phyloP scores from a whole-genome alignment of 2,329 filamentous ascomycete genomes.

The Didymella keratinophila region DNA sequence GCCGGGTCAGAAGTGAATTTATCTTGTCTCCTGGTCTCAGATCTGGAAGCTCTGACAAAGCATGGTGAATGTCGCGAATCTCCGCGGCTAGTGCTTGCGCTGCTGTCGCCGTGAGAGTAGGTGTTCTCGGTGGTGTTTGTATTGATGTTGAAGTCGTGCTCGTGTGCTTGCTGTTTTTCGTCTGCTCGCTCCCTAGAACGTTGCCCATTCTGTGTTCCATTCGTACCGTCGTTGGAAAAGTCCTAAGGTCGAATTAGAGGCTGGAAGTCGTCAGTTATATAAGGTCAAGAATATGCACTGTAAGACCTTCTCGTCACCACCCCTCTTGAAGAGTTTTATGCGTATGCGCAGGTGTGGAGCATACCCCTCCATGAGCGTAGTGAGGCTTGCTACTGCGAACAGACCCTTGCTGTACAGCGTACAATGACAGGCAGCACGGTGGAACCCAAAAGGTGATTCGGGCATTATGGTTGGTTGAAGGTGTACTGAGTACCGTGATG shows the following conservation, averaged over 20 bases:
- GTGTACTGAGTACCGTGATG: slow-evolving; percentile 15
- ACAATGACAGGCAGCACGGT: neutral
- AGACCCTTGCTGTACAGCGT: neutral
- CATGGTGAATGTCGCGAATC: slow-evolving; percentile 30
- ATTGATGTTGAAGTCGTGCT: slow-evolving; percentile 6
- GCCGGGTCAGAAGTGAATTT: slow-evolving; percentile 48
- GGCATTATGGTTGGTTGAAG: slow-evolving; percentile 5
- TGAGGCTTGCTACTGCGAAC: slow-evolving; percentile 5
- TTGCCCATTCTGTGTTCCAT: slow-evolving; percentile 9
- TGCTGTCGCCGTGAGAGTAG: slow-evolving; percentile 24
- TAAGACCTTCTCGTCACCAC: neutral
- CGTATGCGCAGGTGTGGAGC: slow-evolving; percentile 2
- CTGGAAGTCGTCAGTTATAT: too few species aligned
- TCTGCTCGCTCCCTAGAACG: neutral
- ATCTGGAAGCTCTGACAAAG: slow-evolving; percentile 24
- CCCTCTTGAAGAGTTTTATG: slow-evolving; percentile 11
- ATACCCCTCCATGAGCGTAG: neutral
- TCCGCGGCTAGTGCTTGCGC: slow-evolving; percentile 34
- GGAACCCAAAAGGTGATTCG: neutral
- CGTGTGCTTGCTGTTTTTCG: neutral
- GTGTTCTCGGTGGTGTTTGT: slow-evolving; percentile 36
- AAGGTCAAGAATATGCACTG: too few species aligned
- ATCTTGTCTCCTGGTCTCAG: slow-evolving; percentile 45
- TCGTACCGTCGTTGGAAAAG: neutral
- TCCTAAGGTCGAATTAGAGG: neutral